Conservation (phyloP, 495 filamentous ascomycete genomes). For the Neurospora sp. region DNA sequence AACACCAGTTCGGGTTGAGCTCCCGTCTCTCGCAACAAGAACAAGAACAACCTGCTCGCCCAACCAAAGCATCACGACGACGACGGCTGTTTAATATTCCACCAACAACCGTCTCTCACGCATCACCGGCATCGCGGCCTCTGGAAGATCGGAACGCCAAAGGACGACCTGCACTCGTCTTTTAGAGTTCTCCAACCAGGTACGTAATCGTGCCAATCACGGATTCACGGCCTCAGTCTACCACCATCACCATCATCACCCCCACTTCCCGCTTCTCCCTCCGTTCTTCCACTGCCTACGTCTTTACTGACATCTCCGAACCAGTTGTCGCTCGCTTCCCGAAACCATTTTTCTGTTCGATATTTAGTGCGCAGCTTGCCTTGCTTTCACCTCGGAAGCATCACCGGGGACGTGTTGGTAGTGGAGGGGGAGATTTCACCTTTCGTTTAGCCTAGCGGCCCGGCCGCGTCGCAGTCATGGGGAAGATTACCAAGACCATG, state of each 20-base stretch:
- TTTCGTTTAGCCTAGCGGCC: constrained; percentile 36
- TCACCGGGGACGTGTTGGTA: constrained; percentile 27
- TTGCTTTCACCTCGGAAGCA: constrained; percentile 18
- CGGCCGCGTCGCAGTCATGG: constrained; percentile 59
- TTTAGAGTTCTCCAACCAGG: constrained; percentile 11
- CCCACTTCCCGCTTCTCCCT: background rate
- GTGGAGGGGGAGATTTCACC: constrained; percentile 38
- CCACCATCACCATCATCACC: background rate
- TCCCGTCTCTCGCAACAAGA: background rate
- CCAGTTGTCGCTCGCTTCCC: constrained; percentile 5
- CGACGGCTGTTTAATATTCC: background rate
- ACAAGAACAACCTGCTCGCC: background rate
- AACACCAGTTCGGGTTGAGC: background rate
- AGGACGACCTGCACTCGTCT: constrained; percentile 31
- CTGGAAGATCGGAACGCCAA: constrained; percentile 1
- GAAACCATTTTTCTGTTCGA: constrained; percentile 1
- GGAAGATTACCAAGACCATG: constrained; percentile 93
- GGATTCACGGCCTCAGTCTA: constrained; percentile 1
- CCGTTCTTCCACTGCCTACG: background rate
- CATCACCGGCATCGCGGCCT: background rate
- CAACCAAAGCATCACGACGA: background rate
- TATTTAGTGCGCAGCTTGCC: background rate
- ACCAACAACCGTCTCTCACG: background rate
- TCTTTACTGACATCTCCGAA: background rate
- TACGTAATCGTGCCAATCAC: constrained; percentile 3